A percentile compares a stretch with the other conserved stretches of the same genome.
phyloP scores from a whole-genome alignment of 306 rosid genomes.

The Quercus berberidifolia region DNA sequence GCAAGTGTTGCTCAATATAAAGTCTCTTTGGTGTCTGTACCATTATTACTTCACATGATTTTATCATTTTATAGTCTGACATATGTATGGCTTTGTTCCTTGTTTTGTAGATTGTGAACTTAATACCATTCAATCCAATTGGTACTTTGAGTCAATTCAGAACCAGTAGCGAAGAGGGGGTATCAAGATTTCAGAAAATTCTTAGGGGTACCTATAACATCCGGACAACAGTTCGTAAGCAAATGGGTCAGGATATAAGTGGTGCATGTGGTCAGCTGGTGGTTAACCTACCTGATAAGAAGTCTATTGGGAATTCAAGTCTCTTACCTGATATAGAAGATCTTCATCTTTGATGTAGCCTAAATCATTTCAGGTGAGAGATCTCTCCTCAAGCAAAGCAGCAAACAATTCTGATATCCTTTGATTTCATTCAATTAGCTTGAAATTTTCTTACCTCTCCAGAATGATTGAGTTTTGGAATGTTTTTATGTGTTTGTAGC shows the following conservation, averaged over 20 bases:
- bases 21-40: too few relatives aligned
- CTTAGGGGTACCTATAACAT: conserved; percentile 72
- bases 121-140: conserved; percentile 93
- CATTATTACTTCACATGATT: neutral
- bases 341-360: conserved; percentile 48
- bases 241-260: conserved; percentile 96
- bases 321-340: conserved; percentile 84
- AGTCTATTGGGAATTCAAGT: conserved; percentile 36
- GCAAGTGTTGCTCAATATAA: neutral
- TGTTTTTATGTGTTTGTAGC: neutral
- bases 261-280: conserved; percentile 99
- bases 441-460: neutral
- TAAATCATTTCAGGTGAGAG: conserved; percentile 17
- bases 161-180: conserved; percentile 67
- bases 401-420: neutral
- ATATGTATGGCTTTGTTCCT: conserved; percentile 11
- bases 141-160: conserved; percentile 74
- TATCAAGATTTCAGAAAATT: conserved; percentile 68
- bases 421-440: neutral
- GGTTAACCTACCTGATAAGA: conserved; percentile 52
- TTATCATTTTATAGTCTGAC: neutral
- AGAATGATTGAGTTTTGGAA: neutral
- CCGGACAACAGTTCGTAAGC: conserved; percentile 81
- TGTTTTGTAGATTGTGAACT: conserved; percentile 78
- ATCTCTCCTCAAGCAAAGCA: neutral